phyloP scores from a whole-genome alignment of 1,284 basidiomycete genomes.

The Cryptococcus sp. region DNA sequence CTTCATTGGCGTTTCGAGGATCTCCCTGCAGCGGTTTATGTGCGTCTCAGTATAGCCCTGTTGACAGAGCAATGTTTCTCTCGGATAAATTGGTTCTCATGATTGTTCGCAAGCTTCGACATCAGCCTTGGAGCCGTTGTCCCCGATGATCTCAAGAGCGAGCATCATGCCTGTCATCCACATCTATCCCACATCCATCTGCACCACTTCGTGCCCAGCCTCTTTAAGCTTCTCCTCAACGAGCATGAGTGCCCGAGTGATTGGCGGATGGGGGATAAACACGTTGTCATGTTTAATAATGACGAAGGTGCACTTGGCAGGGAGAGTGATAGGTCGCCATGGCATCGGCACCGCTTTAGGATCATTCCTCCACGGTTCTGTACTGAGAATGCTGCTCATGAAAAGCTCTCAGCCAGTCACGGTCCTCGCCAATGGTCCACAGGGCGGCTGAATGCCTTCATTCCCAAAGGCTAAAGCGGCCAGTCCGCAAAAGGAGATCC shows the following conservation, averaged over 20 bases:
- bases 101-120: no score
- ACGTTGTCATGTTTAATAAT: slow-evolving; percentile 49
- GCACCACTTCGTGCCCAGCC: slow-evolving; percentile 28
- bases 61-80: no score
- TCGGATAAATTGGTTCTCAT: no score
- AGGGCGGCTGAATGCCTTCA: slow-evolving; percentile 37
- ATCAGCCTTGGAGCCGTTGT: no score
- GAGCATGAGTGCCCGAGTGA: slow-evolving; percentile 41
- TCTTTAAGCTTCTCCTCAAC: slow-evolving; percentile 32
- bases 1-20: no score
- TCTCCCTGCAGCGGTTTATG: no score
- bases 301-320: slow-evolving; percentile 25
- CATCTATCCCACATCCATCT: no score
- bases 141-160: no score
- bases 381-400: slow-evolving; percentile 33
- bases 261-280: slow-evolving; percentile 45
- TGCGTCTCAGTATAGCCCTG: no score
- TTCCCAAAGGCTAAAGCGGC: slow-evolving; percentile 35
- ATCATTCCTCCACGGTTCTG: slow-evolving; percentile 45
- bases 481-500: slow-evolving; percentile 44
- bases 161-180: no score
- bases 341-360: slow-evolving; percentile 34
- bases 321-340: slow-evolving; percentile 21
- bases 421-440: slow-evolving; percentile 43
- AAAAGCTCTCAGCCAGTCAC: slow-evolving; percentile 43